phyloP scores from a whole-genome alignment of 495 filamentous ascomycete genomes.

The Penicillium cataractarum region DNA sequence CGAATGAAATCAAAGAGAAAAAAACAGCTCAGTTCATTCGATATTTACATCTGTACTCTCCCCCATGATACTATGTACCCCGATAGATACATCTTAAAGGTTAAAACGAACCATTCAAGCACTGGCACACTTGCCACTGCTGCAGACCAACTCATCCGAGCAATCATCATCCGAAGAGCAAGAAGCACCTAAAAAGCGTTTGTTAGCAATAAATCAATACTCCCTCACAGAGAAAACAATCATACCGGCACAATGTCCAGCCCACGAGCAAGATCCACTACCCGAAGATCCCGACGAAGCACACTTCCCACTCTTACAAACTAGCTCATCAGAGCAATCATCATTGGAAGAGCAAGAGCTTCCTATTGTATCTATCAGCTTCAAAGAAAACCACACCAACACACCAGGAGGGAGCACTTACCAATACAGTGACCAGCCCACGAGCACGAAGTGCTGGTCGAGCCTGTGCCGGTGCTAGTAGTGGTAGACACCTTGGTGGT shows the following conservation, averaged over 20 bases:
- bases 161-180: constrained; percentile 30
- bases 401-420: constrained; percentile 7
- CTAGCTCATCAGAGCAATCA: constrained; percentile 25
- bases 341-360: constrained; percentile 24
- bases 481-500: constrained; percentile 3
- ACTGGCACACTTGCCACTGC: constrained; percentile 19
- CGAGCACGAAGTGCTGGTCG: constrained; percentile 15
- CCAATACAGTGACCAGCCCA: constrained; percentile 30
- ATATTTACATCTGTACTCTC: neutral
- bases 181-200: constrained; percentile 18
- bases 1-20: too few relatives aligned
- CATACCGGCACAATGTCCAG: constrained; percentile 29
- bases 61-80: neutral
- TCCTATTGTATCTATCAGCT: constrained; percentile 14
- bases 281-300: neutral
- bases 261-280: constrained; percentile 22
- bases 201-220: neutral
- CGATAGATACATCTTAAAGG: neutral
- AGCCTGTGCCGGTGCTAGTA: neutral
- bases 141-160: constrained; percentile 26
- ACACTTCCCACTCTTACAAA: constrained; percentile 26
- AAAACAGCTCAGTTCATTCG: too few relatives aligned
- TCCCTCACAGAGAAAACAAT: neutral
- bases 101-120: neutral
- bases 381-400: too few relatives aligned